Evolutionary conservation across 2,329 filamentous ascomycete genomes (phyloP).

Genomic region (Xylaria hypoxylon): DNA sequence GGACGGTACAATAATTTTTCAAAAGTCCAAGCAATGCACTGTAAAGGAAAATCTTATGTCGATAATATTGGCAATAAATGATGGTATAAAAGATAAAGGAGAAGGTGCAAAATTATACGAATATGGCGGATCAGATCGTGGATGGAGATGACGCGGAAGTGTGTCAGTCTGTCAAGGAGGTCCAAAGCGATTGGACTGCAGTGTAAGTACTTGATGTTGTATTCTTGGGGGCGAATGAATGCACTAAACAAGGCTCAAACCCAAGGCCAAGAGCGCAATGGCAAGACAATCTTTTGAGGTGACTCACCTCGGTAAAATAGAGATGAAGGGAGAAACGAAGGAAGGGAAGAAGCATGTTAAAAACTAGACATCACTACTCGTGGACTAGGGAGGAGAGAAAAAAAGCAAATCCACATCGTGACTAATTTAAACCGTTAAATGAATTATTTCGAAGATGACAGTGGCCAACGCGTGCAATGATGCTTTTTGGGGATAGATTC

Average conservation of each 20-base stretch:
- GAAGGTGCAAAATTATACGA: neutral
- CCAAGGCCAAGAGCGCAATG: slow-evolving; percentile 5
- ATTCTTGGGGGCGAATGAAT: slow-evolving; percentile 9
- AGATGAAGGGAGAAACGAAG: neutral
- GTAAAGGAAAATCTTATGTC: slow-evolving; percentile 3
- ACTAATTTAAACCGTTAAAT: slow-evolving; percentile 33
- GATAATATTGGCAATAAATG: neutral
- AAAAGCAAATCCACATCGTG: slow-evolving; percentile 23
- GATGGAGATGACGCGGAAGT: slow-evolving; percentile 14
- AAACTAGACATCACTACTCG: slow-evolving; percentile 5
- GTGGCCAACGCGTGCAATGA: slow-evolving; percentile 15
- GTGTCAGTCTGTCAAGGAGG: slow-evolving; percentile 24
- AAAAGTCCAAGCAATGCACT: neutral
- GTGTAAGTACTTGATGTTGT: neutral
- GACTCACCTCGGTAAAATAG: neutral
- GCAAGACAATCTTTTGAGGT: neutral
- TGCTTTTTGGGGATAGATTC: slow-evolving; percentile 28
- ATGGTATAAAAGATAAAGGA: neutral
- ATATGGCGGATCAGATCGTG: slow-evolving; percentile 1
- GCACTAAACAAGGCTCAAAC: slow-evolving; percentile 10
- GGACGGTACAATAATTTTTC: slow-evolving; percentile 15
- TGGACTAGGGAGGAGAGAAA: neutral
- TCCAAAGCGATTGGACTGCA: slow-evolving; percentile 25
- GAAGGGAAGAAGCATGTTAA: neutral
- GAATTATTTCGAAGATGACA: slow-evolving; percentile 2